These are phyloP conservation scores for Cladophialophora carrionii DNA, from an alignment of 2,329 filamentous ascomycete genomes.

Conservation along the genomic window DNA sequence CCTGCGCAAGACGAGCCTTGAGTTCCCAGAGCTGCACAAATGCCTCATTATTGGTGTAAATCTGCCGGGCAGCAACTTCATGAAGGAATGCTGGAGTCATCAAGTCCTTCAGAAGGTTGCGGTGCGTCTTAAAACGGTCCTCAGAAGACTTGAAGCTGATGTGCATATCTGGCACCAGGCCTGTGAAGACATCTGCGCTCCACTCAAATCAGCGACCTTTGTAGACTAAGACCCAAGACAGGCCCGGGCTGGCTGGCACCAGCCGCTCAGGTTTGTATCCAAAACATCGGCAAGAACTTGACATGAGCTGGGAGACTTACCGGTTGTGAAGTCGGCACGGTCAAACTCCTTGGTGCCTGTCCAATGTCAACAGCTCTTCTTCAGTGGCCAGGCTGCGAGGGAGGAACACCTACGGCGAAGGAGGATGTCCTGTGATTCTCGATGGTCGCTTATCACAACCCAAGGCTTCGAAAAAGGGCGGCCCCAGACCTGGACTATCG, in stretches of 20 bases:
- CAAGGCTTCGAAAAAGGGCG: constrained; percentile 50
- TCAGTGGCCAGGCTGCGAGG: neutral
- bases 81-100: constrained; percentile 39
- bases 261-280: neutral
- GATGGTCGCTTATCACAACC: constrained; percentile 46
- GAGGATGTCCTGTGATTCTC: constrained; percentile 34
- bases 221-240: neutral
- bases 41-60: constrained; percentile 36
- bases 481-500: constrained; percentile 55
- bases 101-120: constrained; percentile 19
- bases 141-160: constrained; percentile 14
- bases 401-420: neutral
- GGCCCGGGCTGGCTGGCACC: neutral
- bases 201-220: neutral
- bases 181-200: constrained; percentile 6
- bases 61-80: constrained; percentile 40
- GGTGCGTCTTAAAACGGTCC: constrained; percentile 14
- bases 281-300: neutral
- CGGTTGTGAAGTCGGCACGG: constrained; percentile 12
- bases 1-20: constrained; percentile 41
- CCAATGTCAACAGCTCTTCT: constrained; percentile 1
- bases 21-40: constrained; percentile 43
- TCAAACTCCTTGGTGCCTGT: constrained; percentile 35
- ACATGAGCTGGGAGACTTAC: neutral
- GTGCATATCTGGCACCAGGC: constrained; percentile 12